Conservation (phyloP, 2,329 filamentous ascomycete genomes). For the Scedosporium apiospermum region DNA sequence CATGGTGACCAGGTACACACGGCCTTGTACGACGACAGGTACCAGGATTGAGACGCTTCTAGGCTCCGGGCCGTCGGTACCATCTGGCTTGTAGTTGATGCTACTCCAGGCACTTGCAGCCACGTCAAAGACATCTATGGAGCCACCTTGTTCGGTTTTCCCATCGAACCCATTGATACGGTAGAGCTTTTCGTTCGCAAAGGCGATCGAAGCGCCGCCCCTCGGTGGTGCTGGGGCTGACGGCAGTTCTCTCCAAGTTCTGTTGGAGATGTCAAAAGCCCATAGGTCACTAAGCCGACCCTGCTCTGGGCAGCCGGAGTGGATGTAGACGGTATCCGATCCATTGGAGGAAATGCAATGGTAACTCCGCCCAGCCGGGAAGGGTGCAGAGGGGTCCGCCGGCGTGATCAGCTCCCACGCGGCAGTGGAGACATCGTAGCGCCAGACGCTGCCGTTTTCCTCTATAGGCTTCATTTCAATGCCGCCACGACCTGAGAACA, state of each 20-base stretch:
- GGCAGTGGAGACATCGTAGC: conserved; percentile 28
- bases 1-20: conserved; percentile 22
- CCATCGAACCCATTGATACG: conserved; percentile 59
- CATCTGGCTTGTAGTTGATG: conserved; percentile 16
- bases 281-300: conserved; percentile 51
- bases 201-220: conserved; percentile 32
- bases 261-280: conserved; percentile 38
- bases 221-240: conserved; percentile 40
- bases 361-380: conserved; percentile 44
- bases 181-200: conserved; percentile 31
- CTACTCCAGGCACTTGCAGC: conserved; percentile 16
- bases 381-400: conserved; percentile 19
- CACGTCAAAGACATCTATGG: conserved; percentile 36
- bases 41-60: conserved; percentile 22
- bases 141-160: conserved; percentile 45
- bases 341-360: conserved; percentile 35
- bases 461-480: conserved; percentile 49
- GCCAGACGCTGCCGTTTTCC: conserved; percentile 48
- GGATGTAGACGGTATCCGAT: conserved; percentile 40
- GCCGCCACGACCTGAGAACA: conserved; percentile 56
- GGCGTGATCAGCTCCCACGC: conserved; percentile 39
- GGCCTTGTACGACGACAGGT: conserved; percentile 12
- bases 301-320: conserved; percentile 49
- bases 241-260: conserved; percentile 40
- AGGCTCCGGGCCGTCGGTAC: conserved; percentile 18